Base-by-base conservation (phyloP, 2,329 filamentous ascomycete species). In the Metarhizium guizhouense region DNA sequence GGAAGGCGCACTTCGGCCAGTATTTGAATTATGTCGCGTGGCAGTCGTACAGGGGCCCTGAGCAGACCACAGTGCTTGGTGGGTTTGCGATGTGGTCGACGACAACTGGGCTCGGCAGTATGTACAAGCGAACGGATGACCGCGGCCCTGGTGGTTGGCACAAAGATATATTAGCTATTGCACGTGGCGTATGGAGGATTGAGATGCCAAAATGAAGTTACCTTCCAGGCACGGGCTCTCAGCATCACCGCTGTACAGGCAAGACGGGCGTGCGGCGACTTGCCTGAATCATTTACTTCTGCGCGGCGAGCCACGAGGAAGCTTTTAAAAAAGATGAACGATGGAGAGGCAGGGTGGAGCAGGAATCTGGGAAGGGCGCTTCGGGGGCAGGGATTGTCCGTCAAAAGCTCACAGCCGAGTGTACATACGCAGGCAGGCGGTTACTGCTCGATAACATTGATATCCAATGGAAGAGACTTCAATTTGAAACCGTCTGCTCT, bases 201-300 rank as follows among this genome's bases (percentile, higher is more conserved):
- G 53, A 54, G 43, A 53, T 10, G 54, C 59, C 11, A 53, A 48
- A 60, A 42, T 10, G 20, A 43, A 10, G n/a, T 32, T 43, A 75
- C 75, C 69, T 70, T 70, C 63, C 68, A 71, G 62, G 67, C 58
- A 59, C 69, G 69, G 61, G 69, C 68, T 68, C 73, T 73, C 58
- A 77, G 71, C 75, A 77, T 77, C 59, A 61, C 68, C 63, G 61
- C 58, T 56, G 57, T 51, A 53, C 53, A 42, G 38, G 32, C 42
- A 48, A 50, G 45, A 20, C 50, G 52, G 61, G 34, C 13, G 45
- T 14, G 20, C 20, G 13, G 25, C 13, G 45, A 14, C 6, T 30
- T 48, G 45, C 11, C 25, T 16, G n/a, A 2, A 47, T 13, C 43
- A 47, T 47, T 47, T 18, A 47, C 8, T 18, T 47, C 32, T 18